Evolutionary conservation across 2,329 filamentous ascomycete species (phyloP).

Genomic region (Fusarium bulbicola): DNA sequence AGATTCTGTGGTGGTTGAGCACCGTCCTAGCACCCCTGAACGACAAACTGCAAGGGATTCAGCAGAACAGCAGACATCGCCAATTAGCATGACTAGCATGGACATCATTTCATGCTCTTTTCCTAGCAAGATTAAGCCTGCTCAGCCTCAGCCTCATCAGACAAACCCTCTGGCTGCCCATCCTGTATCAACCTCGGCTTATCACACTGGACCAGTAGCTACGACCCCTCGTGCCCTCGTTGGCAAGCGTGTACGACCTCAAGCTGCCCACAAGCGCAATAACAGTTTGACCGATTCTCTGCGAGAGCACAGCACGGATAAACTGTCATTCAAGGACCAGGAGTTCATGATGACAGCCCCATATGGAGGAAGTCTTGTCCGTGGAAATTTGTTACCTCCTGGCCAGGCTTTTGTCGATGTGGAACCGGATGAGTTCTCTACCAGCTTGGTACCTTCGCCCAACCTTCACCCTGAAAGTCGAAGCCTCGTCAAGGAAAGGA

Average conservation of each 20-base stretch:
- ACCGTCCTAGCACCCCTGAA: conserved; percentile 60
- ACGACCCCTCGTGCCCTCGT: conserved; percentile 66
- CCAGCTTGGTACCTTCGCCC: conserved; percentile 62
- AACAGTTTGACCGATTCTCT: conserved; percentile 88
- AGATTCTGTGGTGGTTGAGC: conserved; percentile 56
- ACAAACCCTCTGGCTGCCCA: conserved; percentile 61
- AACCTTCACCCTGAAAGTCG: conserved; percentile 55
- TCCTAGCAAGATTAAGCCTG: conserved; percentile 60
- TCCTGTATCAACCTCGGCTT: conserved; percentile 62
- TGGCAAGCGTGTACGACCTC: conserved; percentile 67
- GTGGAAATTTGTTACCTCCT: conserved; percentile 85
- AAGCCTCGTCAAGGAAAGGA: conserved; percentile 55
- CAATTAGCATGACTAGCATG: conserved; percentile 66
- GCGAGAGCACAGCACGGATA: conserved; percentile 70
- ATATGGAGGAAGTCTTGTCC: conserved; percentile 84
- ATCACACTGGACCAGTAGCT: conserved; percentile 61
- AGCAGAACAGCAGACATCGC: conserved; percentile 51
- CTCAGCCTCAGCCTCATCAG: conserved; percentile 49
- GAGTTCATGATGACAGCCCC: conserved; percentile 70
- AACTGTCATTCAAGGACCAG: conserved; percentile 60
- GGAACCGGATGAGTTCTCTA: conserved; percentile 60
- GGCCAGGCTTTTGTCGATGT: conserved; percentile 82
- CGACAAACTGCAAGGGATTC: conserved; percentile 40
- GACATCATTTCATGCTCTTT: conserved; percentile 73
- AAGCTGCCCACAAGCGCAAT: conserved; percentile 76